These are phyloP conservation scores for Funneliformis geosporum DNA, from an alignment of 192 early-diverging fungal genomes.

Conservation along the genomic window DNA sequence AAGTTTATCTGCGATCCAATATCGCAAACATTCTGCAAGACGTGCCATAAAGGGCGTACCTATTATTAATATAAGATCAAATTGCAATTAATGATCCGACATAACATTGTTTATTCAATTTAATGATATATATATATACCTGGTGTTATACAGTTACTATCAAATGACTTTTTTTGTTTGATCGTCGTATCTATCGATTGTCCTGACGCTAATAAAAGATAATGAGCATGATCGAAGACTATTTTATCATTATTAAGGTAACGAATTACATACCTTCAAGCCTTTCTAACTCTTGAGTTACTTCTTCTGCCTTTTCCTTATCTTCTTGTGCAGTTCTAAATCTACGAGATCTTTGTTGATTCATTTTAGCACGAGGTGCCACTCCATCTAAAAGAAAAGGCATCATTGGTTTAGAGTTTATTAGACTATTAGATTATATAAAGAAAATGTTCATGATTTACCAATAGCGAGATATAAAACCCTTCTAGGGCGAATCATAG, in stretches of 20 bases:
- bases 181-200: slow-evolving; percentile 48
- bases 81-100: neutral
- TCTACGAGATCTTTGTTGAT: slow-evolving; percentile 97
- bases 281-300: slow-evolving; percentile 32
- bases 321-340: slow-evolving; percentile 93
- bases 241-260: slow-evolving; percentile 28
- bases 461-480: slow-evolving; percentile 97
- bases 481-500: slow-evolving; percentile 90
- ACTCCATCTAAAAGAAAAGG: slow-evolving; percentile 87
- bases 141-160: slow-evolving; percentile 98
- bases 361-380: slow-evolving; percentile 99
- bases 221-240: neutral
- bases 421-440: too few species aligned
- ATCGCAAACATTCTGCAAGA: slow-evolving; percentile 83
- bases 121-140: slow-evolving; percentile 35
- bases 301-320: slow-evolving; percentile 56
- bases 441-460: too few species aligned
- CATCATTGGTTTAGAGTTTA: too few species aligned
- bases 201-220: slow-evolving; percentile 49
- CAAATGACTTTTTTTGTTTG: slow-evolving; percentile 69
- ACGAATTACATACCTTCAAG: neutral
- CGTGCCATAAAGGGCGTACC: slow-evolving; percentile 94
- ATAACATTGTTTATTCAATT: neutral
- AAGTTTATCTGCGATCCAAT: slow-evolving; percentile 84
- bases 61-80: neutral